Percentiles rank a stretch among this genome's conserved stretches.
phyloP scores from a whole-genome alignment of 1,284 basidiomycete species.

The Trichosporon asahii region DNA sequence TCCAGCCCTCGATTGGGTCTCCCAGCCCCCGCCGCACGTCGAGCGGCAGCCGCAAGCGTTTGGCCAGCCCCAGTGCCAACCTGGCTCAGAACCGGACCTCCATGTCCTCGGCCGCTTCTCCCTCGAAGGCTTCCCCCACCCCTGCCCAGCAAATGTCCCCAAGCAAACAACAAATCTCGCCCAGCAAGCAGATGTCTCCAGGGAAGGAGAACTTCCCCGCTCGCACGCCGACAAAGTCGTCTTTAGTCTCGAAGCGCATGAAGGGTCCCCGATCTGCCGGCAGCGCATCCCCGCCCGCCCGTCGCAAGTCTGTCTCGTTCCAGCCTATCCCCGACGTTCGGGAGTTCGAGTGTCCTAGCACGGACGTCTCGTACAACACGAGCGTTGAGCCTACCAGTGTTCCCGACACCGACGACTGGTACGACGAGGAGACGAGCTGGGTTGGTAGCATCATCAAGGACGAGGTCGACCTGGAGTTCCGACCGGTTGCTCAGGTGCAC shows the following conservation, averaged over 20 bases:
- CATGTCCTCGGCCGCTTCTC: slow-evolving; percentile 40
- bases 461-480: slow-evolving; percentile 25
- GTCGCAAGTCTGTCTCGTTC: slow-evolving; percentile 75
- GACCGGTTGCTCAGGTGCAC: neutral
- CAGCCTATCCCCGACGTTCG: slow-evolving; percentile 80
- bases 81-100: slow-evolving; percentile 23
- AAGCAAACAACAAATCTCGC: slow-evolving; percentile 22
- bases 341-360: slow-evolving; percentile 70
- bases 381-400: slow-evolving; percentile 45
- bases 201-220: slow-evolving; percentile 11
- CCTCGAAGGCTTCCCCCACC: slow-evolving; percentile 31
- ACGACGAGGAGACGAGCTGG: slow-evolving; percentile 27
- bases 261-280: slow-evolving; percentile 65
- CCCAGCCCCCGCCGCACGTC: slow-evolving; percentile 36
- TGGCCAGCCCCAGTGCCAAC: slow-evolving; percentile 30
- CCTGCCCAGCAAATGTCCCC: slow-evolving; percentile 30
- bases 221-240: slow-evolving; percentile 58
- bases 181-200: slow-evolving; percentile 13
- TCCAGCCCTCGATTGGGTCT: slow-evolving; percentile 30
- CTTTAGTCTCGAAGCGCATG: slow-evolving; percentile 69
- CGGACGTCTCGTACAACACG: slow-evolving; percentile 52
- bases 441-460: slow-evolving; percentile 11
- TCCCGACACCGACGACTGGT: slow-evolving; percentile 47
- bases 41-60: slow-evolving; percentile 28
- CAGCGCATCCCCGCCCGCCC: slow-evolving; percentile 55